Base-by-base conservation (phyloP, 192 early-diverging fungal species). In the Rhizophagus clarus region DNA sequence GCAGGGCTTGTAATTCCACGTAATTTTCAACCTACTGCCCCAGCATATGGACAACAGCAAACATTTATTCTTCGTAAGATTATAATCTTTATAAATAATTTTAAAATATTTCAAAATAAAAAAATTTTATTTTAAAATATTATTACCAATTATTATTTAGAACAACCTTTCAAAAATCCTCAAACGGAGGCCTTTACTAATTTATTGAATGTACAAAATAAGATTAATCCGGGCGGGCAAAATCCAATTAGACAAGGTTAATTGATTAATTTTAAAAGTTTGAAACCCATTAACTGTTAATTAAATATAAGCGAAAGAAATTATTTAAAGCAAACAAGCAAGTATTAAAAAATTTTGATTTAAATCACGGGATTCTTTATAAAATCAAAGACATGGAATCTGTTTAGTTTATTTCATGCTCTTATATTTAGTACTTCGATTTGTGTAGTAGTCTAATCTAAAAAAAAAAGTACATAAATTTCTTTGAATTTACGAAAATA, bases 161-260 rank as follows among this genome's bases (percentile, higher is more conserved):
- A 68, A 15, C 26, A 67, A 34, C 85, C 88, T 14, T 91, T 92
- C 42, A 80, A 88, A 7, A 99, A 97, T 82, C 96, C 95, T 4
- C 97, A 99, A 83, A 98, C 95, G 9, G 88, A 84, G 4, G 86
- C 81, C 12, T 92, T 98, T 67, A 96, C 94, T 82, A 79, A 86
- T 0, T 82, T 93, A 84, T 62, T 97, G 12, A 88, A 88, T 20
- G 88, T 98, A 20, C 68, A 84, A 31, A 95, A 94, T 81, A 88
- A 88, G 74, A 92, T 95, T 81, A 95, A 95, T 82, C 64, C 80
- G 2, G 42, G 83, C 32, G 92, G 92, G 24, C 85, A 79, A 77
- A 77, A 1, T 34, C 51, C 37, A 5, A 40, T 40, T 40, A 40
- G 0, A 40, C 37, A 40, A 40, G 37, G 8, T 40, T 40, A 7